Conservation (phyloP, 257 asterid genomes). For the Penstemon davidsonii region DNA sequence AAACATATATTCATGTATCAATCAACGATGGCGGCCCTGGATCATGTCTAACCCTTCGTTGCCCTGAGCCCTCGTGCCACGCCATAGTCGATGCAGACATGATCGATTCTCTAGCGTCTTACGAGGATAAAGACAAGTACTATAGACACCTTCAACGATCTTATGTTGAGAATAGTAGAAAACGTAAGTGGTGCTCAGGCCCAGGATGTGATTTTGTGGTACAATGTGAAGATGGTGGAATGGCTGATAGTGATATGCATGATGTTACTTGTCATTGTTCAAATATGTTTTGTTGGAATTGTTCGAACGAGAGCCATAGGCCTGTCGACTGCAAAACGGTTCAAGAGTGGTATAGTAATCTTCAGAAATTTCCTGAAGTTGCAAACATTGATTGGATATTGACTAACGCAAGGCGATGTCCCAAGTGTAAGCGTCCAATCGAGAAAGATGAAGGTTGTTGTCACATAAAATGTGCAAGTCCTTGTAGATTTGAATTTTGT, state of each 20-base stretch:
- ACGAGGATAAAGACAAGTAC: constrained; percentile 19
- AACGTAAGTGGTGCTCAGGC: constrained; percentile 43
- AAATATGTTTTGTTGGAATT: constrained; percentile 38
- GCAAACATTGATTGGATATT: constrained; percentile 32
- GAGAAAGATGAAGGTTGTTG: constrained; percentile 43
- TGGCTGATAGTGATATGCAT: constrained; percentile 10
- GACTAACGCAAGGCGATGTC: constrained; percentile 44
- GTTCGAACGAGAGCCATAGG: constrained; percentile 43
- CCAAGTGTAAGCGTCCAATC: constrained; percentile 35
- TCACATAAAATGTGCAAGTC: constrained; percentile 36
- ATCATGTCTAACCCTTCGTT: constrained; percentile 32
- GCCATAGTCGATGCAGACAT: constrained; percentile 20
- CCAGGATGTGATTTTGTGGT: constrained; percentile 43
- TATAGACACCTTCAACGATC: constrained; percentile 23
- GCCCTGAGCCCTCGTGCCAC: constrained; percentile 38
- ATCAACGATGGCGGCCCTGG: constrained; percentile 38
- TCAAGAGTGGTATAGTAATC: constrained; percentile 36
- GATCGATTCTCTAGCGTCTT: constrained; percentile 16
- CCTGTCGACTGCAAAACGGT: constrained; percentile 42
- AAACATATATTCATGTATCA: constrained; percentile 20
- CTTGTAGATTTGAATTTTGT: constrained; percentile 37
- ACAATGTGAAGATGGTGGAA: neutral
- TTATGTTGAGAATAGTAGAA: constrained; percentile 26
- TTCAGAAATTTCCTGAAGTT: constrained; percentile 22
- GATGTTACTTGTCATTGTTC: constrained; percentile 39